Conservation (phyloP, 106 monocot species). For the Triglochin maritima region DNA sequence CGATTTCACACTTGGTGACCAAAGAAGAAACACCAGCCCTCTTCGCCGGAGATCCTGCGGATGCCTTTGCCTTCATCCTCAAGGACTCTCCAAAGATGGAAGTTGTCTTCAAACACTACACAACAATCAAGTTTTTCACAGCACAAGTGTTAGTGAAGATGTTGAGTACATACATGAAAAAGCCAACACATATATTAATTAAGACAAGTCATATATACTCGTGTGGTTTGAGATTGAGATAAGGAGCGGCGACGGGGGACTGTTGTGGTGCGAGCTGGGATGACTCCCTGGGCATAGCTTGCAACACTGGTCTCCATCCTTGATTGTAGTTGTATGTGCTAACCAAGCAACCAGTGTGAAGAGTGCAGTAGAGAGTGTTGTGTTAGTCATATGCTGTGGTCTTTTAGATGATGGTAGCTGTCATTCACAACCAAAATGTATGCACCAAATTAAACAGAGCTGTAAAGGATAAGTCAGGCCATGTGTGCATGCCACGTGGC, state of each 20-base stretch:
- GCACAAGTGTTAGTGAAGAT: not conserved
- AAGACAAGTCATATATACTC: not conserved
- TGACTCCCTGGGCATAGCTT: slow-evolving; percentile 42
- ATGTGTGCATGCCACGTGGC: slow-evolving; percentile 27
- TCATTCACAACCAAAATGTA: not conserved
- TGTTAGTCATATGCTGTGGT: not conserved
- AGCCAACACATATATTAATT: not conserved
- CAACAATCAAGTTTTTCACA: no score
- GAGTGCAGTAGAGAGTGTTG: not conserved
- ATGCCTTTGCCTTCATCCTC: slow-evolving; percentile 13
- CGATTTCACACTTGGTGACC: slow-evolving; percentile 73
- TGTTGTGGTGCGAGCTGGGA: slow-evolving; percentile 18
- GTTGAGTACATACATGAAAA: not conserved
- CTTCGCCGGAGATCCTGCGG: slow-evolving; percentile 4
- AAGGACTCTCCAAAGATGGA: slow-evolving; percentile 64
- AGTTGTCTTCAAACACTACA: slow-evolving; percentile 36
- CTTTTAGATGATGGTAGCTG: no score
- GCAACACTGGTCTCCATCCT: slow-evolving; percentile 71
- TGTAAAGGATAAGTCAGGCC: slow-evolving; percentile 23
- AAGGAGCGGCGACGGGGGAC: slow-evolving; percentile 12
- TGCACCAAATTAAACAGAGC: not conserved
- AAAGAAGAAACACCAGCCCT: slow-evolving; percentile 16
- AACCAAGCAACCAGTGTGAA: not conserved
- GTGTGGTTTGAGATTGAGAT: slow-evolving; percentile 1
- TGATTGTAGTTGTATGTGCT: not conserved